These are phyloP conservation scores for Rhizophagus clarus DNA, from an alignment of 192 early-diverging fungal species.

Conservation along the genomic window DNA sequence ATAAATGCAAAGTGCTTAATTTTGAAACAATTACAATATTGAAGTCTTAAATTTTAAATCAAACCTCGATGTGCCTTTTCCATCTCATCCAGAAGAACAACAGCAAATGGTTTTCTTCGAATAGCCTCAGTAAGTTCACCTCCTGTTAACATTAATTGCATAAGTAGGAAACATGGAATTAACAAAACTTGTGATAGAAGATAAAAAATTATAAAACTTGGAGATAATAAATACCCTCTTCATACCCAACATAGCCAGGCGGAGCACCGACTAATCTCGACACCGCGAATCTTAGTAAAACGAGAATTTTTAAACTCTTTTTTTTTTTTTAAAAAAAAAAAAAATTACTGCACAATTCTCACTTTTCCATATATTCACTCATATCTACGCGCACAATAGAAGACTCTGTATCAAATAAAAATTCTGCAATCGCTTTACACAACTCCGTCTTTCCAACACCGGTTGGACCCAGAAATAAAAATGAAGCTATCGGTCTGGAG, in stretches of 20 bases:
- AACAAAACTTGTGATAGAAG: not conserved
- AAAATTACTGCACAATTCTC: not conserved
- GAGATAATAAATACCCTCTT: slow-evolving; percentile 52
- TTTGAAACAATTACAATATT: not conserved
- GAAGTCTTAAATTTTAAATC: not conserved
- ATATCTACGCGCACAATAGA: slow-evolving; percentile 79
- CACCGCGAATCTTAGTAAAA: slow-evolving; percentile 49
- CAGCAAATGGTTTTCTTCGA: slow-evolving; percentile 75
- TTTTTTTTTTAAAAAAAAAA: not conserved
- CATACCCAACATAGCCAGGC: slow-evolving; percentile 80
- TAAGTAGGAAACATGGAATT: no score
- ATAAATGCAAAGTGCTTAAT: not conserved
- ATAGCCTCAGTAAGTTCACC: slow-evolving; percentile 80
- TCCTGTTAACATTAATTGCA: not conserved
- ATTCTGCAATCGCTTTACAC: slow-evolving; percentile 74
- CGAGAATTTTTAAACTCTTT: not conserved
- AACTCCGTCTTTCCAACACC: slow-evolving; percentile 83
- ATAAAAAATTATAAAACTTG: not conserved
- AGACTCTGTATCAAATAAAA: slow-evolving; percentile 74
- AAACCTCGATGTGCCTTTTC: slow-evolving; percentile 69
- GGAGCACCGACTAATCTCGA: slow-evolving; percentile 78
- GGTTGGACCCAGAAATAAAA: slow-evolving; percentile 85
- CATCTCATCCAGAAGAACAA: slow-evolving; percentile 79
- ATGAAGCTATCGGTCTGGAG: slow-evolving; percentile 72
- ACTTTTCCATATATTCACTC: slow-evolving; percentile 77